Base-by-base conservation (phyloP, 2,329 filamentous ascomycete genomes). In the Trichoderma harzianum region DNA sequence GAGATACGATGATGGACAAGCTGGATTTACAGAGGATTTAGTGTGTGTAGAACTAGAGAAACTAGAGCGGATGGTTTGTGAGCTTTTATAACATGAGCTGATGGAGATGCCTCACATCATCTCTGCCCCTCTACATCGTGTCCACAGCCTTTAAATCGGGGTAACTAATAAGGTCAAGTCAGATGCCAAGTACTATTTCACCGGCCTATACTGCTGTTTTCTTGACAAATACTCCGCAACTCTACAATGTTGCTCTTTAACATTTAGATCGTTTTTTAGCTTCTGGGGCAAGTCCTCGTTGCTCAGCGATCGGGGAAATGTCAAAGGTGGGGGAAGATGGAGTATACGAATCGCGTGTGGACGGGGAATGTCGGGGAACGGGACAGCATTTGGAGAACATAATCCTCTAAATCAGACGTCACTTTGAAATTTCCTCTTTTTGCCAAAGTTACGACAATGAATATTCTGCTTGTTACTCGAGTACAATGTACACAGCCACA, bases 51-150 rank as follows among this genome's bases (percentile, higher is more conserved):
- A 7, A 18, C 7, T 5, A n/a, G 28, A 12, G 14, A 51, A 4
- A 10, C 18, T 55, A 24, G 11, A 66, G 30, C 3, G 34, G 65
- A 68, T 18, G 26, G 26, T 34, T 51, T 47, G 10, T 10, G 36
- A 32, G 65, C 36, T 47, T 60, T 68, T 68, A 68, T 68, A 68
- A 24, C n/a, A 60, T 24, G 53, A 47, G 65, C 34, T 47, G 32
- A 39, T 60, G 34, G 32, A 39, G 61, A 30, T 43, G 16, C 36
- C 43, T 57, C 47, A 55, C 24, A 66, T 34, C 43, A 34, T 34
- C 7, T 26, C 11, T 21, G n/a, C 62, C 18, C 26, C 18, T 26
- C n/a, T 12, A n/a, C 21, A 8, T 14, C 60, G 51, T 55, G 21
- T 55, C 24, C 16, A 30, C 18, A 26, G 21, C 32, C 24, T 16